phyloP scores from a whole-genome alignment of 2,329 filamentous ascomycete species.

The Sporothrix phasma region DNA sequence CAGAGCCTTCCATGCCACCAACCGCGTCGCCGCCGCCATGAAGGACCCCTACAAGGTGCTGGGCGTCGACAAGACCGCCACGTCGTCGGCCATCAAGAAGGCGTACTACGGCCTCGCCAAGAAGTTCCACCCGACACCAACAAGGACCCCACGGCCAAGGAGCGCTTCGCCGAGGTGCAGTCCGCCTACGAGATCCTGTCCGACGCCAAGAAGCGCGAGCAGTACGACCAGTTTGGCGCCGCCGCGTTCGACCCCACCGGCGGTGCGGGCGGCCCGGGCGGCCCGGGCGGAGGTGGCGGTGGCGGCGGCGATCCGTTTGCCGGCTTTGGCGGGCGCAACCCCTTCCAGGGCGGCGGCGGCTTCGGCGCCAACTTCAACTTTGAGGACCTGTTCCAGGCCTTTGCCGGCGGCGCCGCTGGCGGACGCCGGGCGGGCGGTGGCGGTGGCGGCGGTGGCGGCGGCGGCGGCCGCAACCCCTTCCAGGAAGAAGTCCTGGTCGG shows the following conservation, averaged over 20 bases:
- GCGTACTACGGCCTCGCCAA: slow-evolving; percentile 96
- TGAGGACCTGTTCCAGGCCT: slow-evolving; percentile 88
- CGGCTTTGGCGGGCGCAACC: slow-evolving; percentile 41
- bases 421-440: slow-evolving; percentile 44
- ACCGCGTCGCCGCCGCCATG: slow-evolving; percentile 35
- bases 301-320: slow-evolving; percentile 49
- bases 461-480: slow-evolving; percentile 53
- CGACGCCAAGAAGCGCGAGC: slow-evolving; percentile 84
- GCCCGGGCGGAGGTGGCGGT: slow-evolving; percentile 53
- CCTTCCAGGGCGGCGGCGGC: slow-evolving; percentile 50
- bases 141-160: slow-evolving; percentile 87
- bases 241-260: slow-evolving; percentile 76
- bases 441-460: slow-evolving; percentile 35
- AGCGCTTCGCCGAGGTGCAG: slow-evolving; percentile 89
- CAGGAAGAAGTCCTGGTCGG: slow-evolving; percentile 76
- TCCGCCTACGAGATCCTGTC: slow-evolving; percentile 88
- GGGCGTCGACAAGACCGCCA: slow-evolving; percentile 73
- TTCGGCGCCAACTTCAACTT: slow-evolving; percentile 86
- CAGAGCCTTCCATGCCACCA: slow-evolving; percentile 53
- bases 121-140: slow-evolving; percentile 96
- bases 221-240: slow-evolving; percentile 82
- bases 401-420: slow-evolving; percentile 46
- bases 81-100: slow-evolving; percentile 86
- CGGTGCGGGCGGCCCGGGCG: slow-evolving; percentile 52
- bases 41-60: slow-evolving; percentile 82